Conservation (phyloP, 2,329 filamentous ascomycete species). For the Coniochaeta sp. region DNA sequence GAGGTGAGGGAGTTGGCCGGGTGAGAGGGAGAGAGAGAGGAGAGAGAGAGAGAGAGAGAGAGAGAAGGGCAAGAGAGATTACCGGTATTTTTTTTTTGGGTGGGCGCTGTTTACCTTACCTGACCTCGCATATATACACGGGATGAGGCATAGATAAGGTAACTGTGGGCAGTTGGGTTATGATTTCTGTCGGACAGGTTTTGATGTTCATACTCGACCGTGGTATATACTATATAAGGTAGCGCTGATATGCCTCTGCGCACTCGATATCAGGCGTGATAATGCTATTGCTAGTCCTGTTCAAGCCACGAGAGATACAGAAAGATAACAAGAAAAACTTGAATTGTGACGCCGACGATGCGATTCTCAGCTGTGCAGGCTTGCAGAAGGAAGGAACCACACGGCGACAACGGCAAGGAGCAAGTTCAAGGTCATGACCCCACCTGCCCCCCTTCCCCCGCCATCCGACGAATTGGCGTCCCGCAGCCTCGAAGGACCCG, state of each 20-base stretch:
- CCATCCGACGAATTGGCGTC: background rate
- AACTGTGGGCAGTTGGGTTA: too few relatives aligned
- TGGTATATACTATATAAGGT: background rate
- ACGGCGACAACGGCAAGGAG: too few relatives aligned
- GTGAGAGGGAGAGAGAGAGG: background rate
- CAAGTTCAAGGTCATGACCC: too few relatives aligned
- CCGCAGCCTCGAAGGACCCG: background rate
- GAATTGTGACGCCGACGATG: background rate
- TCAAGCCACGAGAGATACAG: too few relatives aligned
- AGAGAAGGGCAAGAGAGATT: too few relatives aligned
- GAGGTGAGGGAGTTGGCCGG: constrained; percentile 23
- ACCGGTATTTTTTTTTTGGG: too few relatives aligned
- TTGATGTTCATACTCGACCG: background rate
- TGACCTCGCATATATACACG: too few relatives aligned
- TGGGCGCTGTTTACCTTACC: too few relatives aligned
- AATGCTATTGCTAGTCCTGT: background rate
- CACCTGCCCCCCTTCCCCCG: too few relatives aligned
- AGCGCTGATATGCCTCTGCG: background rate
- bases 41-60: too few relatives aligned
- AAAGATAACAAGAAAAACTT: background rate
- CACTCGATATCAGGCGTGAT: background rate
- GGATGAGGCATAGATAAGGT: too few relatives aligned
- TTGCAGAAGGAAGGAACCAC: background rate
- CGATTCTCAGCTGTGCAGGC: background rate
- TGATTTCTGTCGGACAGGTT: too few relatives aligned